Evolutionary conservation across 345 rosid species (phyloP).

Genomic region (Linum trigynum): DNA sequence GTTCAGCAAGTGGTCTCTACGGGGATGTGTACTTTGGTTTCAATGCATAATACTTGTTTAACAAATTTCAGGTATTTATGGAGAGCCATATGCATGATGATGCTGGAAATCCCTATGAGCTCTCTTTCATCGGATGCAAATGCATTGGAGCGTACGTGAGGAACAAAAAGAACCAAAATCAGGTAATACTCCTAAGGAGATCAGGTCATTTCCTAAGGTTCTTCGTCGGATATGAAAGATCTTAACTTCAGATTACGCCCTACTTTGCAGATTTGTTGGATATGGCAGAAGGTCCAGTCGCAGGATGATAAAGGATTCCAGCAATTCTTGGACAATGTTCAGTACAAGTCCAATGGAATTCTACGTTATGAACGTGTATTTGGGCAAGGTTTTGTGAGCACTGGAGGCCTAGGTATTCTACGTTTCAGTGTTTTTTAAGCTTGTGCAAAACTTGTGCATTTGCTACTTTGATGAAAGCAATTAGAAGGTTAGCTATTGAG

Average conservation of each 20-base stretch:
- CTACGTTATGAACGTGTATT: conserved; percentile 87
- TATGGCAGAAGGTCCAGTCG: conserved; percentile 73
- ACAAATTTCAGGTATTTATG: conserved; percentile 55
- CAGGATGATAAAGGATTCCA: conserved; percentile 81
- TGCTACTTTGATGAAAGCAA: too few relatives aligned
- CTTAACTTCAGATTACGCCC: neutral
- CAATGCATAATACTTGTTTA: neutral
- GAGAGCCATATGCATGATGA: conserved; percentile 51
- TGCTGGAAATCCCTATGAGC: conserved; percentile 60
- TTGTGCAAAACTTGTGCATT: too few relatives aligned
- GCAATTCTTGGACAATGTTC: conserved; percentile 87
- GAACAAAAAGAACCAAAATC: conserved; percentile 90
- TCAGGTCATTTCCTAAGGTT: neutral
- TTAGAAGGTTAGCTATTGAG: too few relatives aligned
- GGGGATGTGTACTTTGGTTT: neutral
- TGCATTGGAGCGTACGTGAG: conserved; percentile 95
- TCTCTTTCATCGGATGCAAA: conserved; percentile 74
- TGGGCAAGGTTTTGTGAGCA: conserved; percentile 91
- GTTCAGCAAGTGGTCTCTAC: too few relatives aligned
- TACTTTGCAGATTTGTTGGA: conserved; percentile 84
- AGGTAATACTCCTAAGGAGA: conserved; percentile 33
- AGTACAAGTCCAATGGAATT: conserved; percentile 74
- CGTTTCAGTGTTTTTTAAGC: neutral
- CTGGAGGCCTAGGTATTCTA: conserved; percentile 76
- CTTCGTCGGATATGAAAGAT: too few relatives aligned